A percentile compares a stretch with the other conserved stretches of the same genome.
Evolutionary conservation across 768 basidiomycete genomes (phyloP).

Genomic region (Tephrocybe sp.): DNA sequence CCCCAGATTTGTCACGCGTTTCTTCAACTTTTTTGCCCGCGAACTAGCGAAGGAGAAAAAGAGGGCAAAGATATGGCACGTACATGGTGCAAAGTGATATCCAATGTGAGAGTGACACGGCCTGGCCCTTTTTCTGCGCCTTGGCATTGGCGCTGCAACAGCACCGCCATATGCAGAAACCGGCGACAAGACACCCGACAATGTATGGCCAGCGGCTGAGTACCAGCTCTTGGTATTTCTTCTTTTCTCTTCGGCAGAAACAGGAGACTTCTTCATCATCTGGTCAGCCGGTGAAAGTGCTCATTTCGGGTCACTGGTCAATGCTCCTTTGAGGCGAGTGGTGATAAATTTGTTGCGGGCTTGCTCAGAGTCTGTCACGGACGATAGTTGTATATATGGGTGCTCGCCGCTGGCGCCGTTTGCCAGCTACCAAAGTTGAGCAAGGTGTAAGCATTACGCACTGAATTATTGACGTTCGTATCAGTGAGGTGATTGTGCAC

Average conservation of each 20-base stretch:
- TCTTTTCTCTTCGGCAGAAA: slow-evolving; percentile 65
- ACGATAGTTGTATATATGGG: slow-evolving; percentile 70
- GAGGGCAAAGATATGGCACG: too few species aligned
- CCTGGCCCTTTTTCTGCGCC: slow-evolving; percentile 23
- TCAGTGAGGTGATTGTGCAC: not conserved
- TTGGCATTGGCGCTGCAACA: slow-evolving; percentile 39
- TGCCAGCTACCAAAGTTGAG: slow-evolving; percentile 73
- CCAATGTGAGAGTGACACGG: too few species aligned
- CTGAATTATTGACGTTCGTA: slow-evolving; percentile 39
- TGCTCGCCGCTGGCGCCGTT: slow-evolving; percentile 41
- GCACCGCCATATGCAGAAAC: slow-evolving; percentile 57
- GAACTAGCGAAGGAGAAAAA: too few species aligned
- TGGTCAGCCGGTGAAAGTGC: slow-evolving; percentile 58
- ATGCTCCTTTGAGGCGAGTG: slow-evolving; percentile 56
- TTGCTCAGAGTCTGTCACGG: slow-evolving; percentile 48
- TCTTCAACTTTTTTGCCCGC: too few species aligned
- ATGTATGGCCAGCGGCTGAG: slow-evolving; percentile 77
- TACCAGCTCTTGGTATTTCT: slow-evolving; percentile 57
- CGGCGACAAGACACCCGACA: slow-evolving; percentile 51
- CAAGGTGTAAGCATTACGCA: slow-evolving; percentile 73
- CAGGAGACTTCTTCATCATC: slow-evolving; percentile 60
- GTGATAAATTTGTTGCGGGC: slow-evolving; percentile 69
- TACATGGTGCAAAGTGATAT: too few species aligned
- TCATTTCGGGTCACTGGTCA: slow-evolving; percentile 47
- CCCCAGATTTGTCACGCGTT: too few species aligned